Evolutionary conservation across 345 rosid genomes (phyloP).

Genomic region (Gossypium raimondii): DNA sequence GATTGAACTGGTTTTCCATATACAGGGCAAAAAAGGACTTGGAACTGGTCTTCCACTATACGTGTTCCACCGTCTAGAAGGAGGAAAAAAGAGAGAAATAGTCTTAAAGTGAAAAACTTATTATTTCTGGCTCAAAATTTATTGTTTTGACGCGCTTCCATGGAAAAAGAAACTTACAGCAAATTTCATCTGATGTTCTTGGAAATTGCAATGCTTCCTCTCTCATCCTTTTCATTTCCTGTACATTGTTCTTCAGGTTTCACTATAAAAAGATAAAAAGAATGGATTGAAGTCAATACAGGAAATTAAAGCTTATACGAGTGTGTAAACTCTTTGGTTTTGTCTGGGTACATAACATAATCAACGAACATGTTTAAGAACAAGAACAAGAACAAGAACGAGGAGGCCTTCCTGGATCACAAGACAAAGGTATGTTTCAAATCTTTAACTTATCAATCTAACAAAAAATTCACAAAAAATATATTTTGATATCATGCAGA

Average conservation of each 20-base stretch:
- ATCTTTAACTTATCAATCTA: neutral
- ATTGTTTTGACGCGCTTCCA: neutral
- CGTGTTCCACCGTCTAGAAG: neutral
- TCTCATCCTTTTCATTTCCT: neutral
- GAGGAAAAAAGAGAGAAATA: too few species aligned
- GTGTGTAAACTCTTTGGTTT: neutral
- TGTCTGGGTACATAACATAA: neutral
- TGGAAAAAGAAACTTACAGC: neutral
- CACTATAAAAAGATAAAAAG: neutral
- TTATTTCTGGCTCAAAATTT: neutral
- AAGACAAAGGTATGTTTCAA: constrained; percentile 13
- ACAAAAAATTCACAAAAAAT: too few species aligned
- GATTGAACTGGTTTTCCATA: neutral
- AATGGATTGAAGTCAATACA: neutral
- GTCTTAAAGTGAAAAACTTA: too few species aligned
- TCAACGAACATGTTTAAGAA: neutral
- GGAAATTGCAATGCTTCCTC: neutral
- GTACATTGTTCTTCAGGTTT: neutral
- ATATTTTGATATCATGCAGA: neutral
- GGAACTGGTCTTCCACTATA: neutral
- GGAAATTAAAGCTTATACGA: neutral
- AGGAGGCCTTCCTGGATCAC: constrained; percentile 6
- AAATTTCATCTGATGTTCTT: neutral
- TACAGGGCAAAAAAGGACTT: neutral
- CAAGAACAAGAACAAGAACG: neutral